Base-by-base conservation (phyloP, 352 stramenopile species). In the Phytophthora rubi region DNA sequence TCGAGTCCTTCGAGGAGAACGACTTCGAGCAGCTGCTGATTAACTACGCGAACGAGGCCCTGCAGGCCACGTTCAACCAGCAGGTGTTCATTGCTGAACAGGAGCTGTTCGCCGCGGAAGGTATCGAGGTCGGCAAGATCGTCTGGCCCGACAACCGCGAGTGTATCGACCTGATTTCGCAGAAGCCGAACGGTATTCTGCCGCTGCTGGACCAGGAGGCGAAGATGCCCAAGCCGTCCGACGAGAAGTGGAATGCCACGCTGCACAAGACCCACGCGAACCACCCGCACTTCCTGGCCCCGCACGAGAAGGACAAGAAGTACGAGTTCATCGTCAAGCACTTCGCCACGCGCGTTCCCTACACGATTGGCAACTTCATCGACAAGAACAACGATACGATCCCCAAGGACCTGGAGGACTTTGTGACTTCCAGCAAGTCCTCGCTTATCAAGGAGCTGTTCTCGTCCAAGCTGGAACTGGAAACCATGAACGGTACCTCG, bases 371-470 rank as follows among this genome's bases (percentile, higher is more conserved):
- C 56, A 95, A 97, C 59, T 99, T 99, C 71, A 91, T 99, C 42
- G 89, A 99, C 70, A 98, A 98, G 75, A 99, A 99, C 79, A 96
- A 97, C 66, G 97, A 99, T 73, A 97, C 90, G 59, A 94, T 99
- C 54, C 90, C 90, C 12, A 91, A 93, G 59, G 94, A 98, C 70
- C 75, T 98, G 21, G 80, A 92, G 47, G 86, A 97, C 44, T 90
- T 98, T 59, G 83, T 98, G 42, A 87, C 86, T 62, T 92, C 83
- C 35, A 96, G 86, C 63, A 85, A 86, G 39, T 86, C 86, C 23
- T 73, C 73, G 23, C 73, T 98, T 32, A 88, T 97, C 48, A 91
- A 88, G 55, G 86, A 96, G 28, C 54, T 98, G 42, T 97, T 94
- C 72, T 84, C 90, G 55, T 62, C 74, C 2, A 88, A 84, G 53